phyloP scores from a whole-genome alignment of 2,329 filamentous ascomycete species.

The Hymenoscyphus fraxineus region DNA sequence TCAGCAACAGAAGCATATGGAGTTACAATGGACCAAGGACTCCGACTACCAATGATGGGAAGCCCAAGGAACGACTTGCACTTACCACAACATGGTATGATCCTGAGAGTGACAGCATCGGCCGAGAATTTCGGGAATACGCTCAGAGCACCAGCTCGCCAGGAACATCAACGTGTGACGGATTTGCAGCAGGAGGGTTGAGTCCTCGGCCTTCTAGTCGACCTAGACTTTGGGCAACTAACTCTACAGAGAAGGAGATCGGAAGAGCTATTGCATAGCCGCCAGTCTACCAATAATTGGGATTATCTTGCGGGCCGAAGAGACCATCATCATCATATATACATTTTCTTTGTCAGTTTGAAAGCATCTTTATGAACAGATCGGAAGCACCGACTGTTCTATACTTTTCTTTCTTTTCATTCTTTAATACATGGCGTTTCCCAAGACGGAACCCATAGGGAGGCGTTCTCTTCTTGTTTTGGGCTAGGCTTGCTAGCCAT shows the following conservation, averaged over 20 bases:
- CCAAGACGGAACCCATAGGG: slow-evolving; percentile 1
- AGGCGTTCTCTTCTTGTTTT: not conserved
- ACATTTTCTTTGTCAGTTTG: slow-evolving; percentile 3
- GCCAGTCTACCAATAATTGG: not conserved
- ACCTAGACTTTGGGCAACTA: slow-evolving; percentile 17
- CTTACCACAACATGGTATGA: slow-evolving; percentile 26
- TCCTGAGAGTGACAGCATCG: slow-evolving; percentile 23
- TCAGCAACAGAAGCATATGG: slow-evolving; percentile 30
- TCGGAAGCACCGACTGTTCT: not conserved
- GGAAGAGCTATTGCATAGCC: slow-evolving; percentile 29
- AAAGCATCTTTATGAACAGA: not conserved
- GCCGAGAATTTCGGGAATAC: slow-evolving; percentile 15
- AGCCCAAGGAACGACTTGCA: slow-evolving; percentile 18
- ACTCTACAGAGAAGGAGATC: slow-evolving; percentile 21
- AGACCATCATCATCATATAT: slow-evolving; percentile 4
- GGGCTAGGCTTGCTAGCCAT: not conserved
- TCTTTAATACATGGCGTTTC: slow-evolving; percentile 2
- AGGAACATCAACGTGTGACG: slow-evolving; percentile 25
- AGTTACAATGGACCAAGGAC: slow-evolving; percentile 22
- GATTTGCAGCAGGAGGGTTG: slow-evolving; percentile 18
- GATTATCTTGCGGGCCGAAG: slow-evolving; percentile 9
- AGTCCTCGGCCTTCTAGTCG: slow-evolving; percentile 29
- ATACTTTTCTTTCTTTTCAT: not conserved
- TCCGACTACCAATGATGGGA: slow-evolving; percentile 16
- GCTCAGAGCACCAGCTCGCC: slow-evolving; percentile 22